phyloP scores from a whole-genome alignment of 345 rosid genomes.

The Rubroshorea leprosula region DNA sequence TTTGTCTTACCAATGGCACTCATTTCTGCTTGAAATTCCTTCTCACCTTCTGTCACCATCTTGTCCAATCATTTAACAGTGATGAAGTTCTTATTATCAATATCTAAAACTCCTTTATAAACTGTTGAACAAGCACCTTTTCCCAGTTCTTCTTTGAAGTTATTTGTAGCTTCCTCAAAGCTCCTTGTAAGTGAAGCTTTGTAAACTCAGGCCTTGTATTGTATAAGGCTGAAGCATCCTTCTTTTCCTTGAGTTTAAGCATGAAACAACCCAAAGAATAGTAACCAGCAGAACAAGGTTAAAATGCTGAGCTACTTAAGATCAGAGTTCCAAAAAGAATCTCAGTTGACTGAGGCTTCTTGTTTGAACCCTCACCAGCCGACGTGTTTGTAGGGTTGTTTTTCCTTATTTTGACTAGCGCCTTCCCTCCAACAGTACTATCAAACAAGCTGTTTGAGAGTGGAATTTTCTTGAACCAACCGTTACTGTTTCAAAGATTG shows the following conservation, averaged over 20 bases:
- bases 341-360: slow-evolving; percentile 9
- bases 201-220: slow-evolving; percentile 12
- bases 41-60: slow-evolving; percentile 16
- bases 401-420: slow-evolving; percentile 34
- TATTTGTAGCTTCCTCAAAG: slow-evolving; percentile 24
- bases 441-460: slow-evolving; percentile 34
- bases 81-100: neutral
- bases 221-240: neutral
- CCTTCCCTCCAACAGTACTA: slow-evolving; percentile 8
- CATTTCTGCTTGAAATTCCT: slow-evolving; percentile 31
- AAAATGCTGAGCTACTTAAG: slow-evolving; percentile 7
- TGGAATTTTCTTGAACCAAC: slow-evolving; percentile 47
- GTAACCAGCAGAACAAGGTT: slow-evolving; percentile 21
- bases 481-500: slow-evolving; percentile 11
- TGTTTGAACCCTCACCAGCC: neutral
- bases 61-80: slow-evolving; percentile 22
- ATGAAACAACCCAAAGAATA: slow-evolving; percentile 13
- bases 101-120: slow-evolving; percentile 24
- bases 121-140: neutral
- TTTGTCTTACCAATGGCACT: slow-evolving; percentile 21
- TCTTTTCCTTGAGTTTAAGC: neutral
- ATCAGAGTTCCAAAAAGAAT: neutral
- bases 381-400: slow-evolving; percentile 23
- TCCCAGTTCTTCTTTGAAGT: slow-evolving; percentile 20
- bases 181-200: slow-evolving; percentile 24